phyloP scores from a whole-genome alignment of 73 alveolate species.

The Uronychia setigera region DNA sequence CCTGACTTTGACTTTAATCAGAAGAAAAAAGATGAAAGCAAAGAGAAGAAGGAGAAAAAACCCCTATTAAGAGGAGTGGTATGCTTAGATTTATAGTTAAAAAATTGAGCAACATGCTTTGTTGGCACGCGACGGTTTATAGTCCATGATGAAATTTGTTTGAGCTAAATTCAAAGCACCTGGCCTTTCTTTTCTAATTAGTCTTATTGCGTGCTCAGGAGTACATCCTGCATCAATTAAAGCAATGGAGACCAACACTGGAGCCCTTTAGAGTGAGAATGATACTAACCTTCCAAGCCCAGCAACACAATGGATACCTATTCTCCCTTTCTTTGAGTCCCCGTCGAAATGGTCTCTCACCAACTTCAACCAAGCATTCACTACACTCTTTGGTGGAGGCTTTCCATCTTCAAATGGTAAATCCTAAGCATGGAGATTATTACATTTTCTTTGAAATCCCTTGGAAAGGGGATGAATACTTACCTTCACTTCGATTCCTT shows the following conservation, averaged over 20 bases:
- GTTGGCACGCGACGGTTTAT: constrained; percentile 18
- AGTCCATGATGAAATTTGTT: constrained; percentile 45
- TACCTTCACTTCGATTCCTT: constrained; percentile 42
- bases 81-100: no score
- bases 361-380: constrained; percentile 30
- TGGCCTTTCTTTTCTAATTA: constrained; percentile 57
- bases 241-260: constrained; percentile 67
- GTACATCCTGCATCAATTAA: constrained; percentile 58
- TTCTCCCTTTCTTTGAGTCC: constrained; percentile 17
- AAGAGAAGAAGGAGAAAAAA: no score
- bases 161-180: constrained; percentile 60
- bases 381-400: constrained; percentile 50
- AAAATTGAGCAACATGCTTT: constrained; percentile 7
- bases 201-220: constrained; percentile 52
- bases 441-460: no score
- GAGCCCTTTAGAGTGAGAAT: constrained; percentile 36
- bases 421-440: constrained; percentile 17
- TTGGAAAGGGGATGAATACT: background rate
- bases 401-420: constrained; percentile 58
- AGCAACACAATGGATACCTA: constrained; percentile 72
- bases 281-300: constrained; percentile 60
- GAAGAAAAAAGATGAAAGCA: no score
- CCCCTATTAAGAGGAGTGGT: no score
- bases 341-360: constrained; percentile 35
- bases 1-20: no score